These are phyloP conservation scores for Tausonia pullulans DNA, from an alignment of 1,284 basidiomycete species.

Conservation along the genomic window DNA sequence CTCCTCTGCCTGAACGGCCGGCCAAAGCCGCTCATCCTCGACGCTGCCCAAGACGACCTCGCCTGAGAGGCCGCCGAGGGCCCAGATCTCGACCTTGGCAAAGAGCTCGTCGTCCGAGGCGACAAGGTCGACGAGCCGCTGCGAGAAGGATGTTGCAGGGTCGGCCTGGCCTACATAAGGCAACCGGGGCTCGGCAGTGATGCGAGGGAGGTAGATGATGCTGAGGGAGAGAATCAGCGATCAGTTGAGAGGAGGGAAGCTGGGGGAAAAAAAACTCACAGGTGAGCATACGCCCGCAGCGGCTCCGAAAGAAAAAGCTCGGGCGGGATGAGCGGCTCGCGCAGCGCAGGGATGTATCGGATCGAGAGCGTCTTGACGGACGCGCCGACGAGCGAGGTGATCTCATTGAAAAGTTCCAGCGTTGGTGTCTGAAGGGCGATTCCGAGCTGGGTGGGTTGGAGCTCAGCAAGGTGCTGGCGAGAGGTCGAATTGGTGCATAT, in stretches of 20 bases:
- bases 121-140: slow-evolving; percentile 19
- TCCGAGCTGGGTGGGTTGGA: slow-evolving; percentile 18
- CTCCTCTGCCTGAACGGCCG: not conserved
- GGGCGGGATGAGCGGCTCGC: slow-evolving; percentile 3
- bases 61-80: not conserved
- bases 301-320: slow-evolving; percentile 17
- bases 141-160: slow-evolving; percentile 6
- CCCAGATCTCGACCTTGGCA: not conserved
- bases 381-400: slow-evolving; percentile 18
- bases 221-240: no score
- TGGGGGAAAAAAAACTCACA: not conserved
- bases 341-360: slow-evolving; percentile 20
- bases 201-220: slow-evolving; percentile 18
- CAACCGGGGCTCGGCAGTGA: slow-evolving; percentile 9
- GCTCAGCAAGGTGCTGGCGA: slow-evolving; percentile 20
- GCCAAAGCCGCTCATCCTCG: slow-evolving; percentile 5
- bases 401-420: slow-evolving; percentile 19
- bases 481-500: slow-evolving; percentile 21
- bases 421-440: slow-evolving; percentile 19
- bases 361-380: slow-evolving; percentile 18
- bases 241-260: no score
- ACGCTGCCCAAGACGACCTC: not conserved
- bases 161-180: not conserved
- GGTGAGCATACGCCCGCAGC: slow-evolving; percentile 17
- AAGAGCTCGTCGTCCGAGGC: slow-evolving; percentile 5